Percentiles rank a stretch among this genome's conserved stretches.
Evolutionary conservation across 495 filamentous ascomycete species (phyloP).

Genomic region (Coniosporium apollinis): DNA sequence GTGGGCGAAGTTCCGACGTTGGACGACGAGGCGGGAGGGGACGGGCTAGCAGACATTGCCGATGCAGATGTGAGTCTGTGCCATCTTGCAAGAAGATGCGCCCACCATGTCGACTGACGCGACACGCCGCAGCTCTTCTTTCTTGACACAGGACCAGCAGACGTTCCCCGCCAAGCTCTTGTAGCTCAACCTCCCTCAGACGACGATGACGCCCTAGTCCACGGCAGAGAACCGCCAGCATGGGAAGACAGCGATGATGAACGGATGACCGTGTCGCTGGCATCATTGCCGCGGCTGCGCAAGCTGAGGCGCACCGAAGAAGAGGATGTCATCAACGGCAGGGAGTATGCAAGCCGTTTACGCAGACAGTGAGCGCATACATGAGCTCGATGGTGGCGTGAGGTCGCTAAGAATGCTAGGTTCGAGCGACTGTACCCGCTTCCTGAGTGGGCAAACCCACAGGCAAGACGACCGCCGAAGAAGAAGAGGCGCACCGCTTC

Average conservation of each 20-base stretch:
- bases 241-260: slow-evolving; percentile 98
- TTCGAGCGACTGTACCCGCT: slow-evolving; percentile 58
- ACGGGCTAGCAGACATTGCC: slow-evolving; percentile 29
- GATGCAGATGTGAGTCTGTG: slow-evolving; percentile 47
- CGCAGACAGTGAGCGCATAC: slow-evolving; percentile 64
- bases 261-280: slow-evolving; percentile 63
- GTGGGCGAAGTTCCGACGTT: slow-evolving; percentile 13
- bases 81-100: too few species aligned
- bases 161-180: slow-evolving; percentile 27
- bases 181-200: slow-evolving; percentile 12
- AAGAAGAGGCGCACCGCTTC: slow-evolving; percentile 34
- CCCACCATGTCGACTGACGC: too few species aligned
- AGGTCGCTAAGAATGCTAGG: slow-evolving; percentile 1
- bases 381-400: neutral
- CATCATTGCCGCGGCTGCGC: slow-evolving; percentile 49
- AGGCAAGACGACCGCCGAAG: slow-evolving; percentile 17
- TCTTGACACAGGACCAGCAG: slow-evolving; percentile 41
- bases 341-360: slow-evolving; percentile 65
- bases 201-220: slow-evolving; percentile 22
- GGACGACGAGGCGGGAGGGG: slow-evolving; percentile 15
- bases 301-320: slow-evolving; percentile 64
- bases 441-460: slow-evolving; percentile 48
- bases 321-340: slow-evolving; percentile 74
- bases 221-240: slow-evolving; percentile 33
- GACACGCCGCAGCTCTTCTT: slow-evolving; percentile 54